Conservation (phyloP, 768 basidiomycete genomes). For the Mrakia gelida region DNA sequence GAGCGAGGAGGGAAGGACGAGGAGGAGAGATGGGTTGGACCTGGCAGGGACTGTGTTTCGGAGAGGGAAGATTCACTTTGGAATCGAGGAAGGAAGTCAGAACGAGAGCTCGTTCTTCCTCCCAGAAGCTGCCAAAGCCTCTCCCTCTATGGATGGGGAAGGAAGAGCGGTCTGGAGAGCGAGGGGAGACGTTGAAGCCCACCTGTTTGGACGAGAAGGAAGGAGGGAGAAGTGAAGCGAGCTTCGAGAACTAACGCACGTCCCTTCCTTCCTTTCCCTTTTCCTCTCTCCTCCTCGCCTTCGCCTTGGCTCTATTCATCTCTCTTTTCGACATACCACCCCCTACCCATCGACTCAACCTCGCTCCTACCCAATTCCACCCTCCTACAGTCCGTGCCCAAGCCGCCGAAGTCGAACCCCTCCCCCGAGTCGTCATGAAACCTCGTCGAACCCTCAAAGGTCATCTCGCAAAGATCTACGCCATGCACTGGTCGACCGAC, state of each 20-base stretch:
- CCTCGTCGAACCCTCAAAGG: slow-evolving; percentile 91
- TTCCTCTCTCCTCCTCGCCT: not conserved
- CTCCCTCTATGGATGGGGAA: too few relatives aligned
- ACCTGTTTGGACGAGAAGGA: too few relatives aligned
- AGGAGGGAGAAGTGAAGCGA: not conserved
- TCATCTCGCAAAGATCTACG: slow-evolving; percentile 98
- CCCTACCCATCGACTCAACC: not conserved
- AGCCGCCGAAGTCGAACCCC: slow-evolving; percentile 91
- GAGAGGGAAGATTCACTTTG: too few relatives aligned
- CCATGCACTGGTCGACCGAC: slow-evolving; percentile 99
- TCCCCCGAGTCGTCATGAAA: slow-evolving; percentile 95
- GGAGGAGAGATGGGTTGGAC: not conserved
- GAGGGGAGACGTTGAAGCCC: too few relatives aligned
- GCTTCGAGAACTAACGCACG: not conserved
- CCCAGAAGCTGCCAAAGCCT: too few relatives aligned
- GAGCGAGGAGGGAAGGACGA: not conserved
- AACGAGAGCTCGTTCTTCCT: too few relatives aligned
- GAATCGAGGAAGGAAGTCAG: too few relatives aligned
- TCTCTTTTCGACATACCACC: not conserved
- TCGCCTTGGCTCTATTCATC: not conserved
- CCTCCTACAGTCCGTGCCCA: slow-evolving; percentile 81
- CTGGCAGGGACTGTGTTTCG: not conserved
- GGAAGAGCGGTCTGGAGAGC: too few relatives aligned
- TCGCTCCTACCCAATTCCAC: not conserved
- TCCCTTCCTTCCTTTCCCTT: slow-evolving; percentile 2